Evolutionary conservation across 495 filamentous ascomycete genomes (phyloP).

Genomic region (Daldinia decipiens): DNA sequence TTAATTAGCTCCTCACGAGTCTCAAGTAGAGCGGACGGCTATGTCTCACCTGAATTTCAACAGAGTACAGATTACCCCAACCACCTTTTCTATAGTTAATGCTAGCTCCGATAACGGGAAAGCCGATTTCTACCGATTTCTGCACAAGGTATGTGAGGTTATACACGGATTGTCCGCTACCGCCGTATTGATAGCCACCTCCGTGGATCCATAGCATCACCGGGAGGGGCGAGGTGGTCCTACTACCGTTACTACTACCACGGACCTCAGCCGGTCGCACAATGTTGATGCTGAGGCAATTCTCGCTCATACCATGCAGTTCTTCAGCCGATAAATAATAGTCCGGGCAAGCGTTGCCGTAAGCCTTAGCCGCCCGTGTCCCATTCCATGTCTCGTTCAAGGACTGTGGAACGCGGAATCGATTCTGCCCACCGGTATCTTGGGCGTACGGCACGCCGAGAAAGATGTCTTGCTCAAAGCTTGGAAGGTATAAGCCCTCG

Average conservation of each 20-base stretch:
- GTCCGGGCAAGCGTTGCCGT: conserved; percentile 63
- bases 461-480: conserved; percentile 61
- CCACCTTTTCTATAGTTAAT: conserved; percentile 58
- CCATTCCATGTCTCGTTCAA: conserved; percentile 59
- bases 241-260: conserved; percentile 3
- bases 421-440: conserved; percentile 65
- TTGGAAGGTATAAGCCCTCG: conserved; percentile 47
- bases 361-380: conserved; percentile 56
- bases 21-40: not conserved
- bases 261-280: conserved; percentile 61
- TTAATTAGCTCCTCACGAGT: not conserved
- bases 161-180: conserved; percentile 62
- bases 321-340: conserved; percentile 54
- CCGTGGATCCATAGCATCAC: conserved; percentile 77
- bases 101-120: conserved; percentile 58
- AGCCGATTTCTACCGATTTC: conserved; percentile 56
- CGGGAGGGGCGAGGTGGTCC: conserved; percentile 53
- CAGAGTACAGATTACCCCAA: conserved; percentile 60
- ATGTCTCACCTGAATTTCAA: conserved; percentile 51
- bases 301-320: conserved; percentile 65
- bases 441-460: conserved; percentile 74
- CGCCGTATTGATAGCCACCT: conserved; percentile 71
- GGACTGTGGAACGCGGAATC: conserved; percentile 68
- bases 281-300: conserved; percentile 75
- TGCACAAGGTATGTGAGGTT: conserved; percentile 57